A percentile compares a stretch with the other conserved stretches of the same genome.
These are phyloP conservation scores for Calocybe cyanea DNA, from an alignment of 768 basidiomycete genomes.

Conservation along the genomic window DNA sequence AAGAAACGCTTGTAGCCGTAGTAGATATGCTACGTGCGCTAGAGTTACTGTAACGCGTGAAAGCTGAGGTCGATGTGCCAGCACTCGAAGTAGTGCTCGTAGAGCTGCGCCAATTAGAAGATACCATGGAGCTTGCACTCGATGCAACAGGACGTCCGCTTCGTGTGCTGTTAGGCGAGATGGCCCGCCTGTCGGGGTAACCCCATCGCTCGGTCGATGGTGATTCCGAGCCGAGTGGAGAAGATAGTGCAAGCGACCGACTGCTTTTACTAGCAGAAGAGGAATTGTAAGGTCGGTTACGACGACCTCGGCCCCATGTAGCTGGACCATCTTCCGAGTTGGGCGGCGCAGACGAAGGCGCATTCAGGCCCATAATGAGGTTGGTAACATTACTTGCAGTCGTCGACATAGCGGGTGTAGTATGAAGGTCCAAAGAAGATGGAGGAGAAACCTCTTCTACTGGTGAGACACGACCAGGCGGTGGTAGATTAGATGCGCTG, in stretches of 20 bases:
- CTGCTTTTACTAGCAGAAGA: conserved; percentile 16
- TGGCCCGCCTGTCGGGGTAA: conserved; percentile 30
- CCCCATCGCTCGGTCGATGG: conserved; percentile 27
- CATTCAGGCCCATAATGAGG: conserved; percentile 68
- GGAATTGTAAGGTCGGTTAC: conserved; percentile 14
- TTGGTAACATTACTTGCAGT: conserved; percentile 78
- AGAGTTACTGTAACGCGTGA: conserved; percentile 77
- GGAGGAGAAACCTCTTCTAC: conserved; percentile 35
- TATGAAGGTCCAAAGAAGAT: conserved; percentile 23
- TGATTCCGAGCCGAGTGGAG: conserved; percentile 25
- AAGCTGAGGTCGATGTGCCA: conserved; percentile 64
- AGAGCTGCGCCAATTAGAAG: conserved; percentile 77
- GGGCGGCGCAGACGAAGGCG: conserved; percentile 31
- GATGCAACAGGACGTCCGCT: conserved; percentile 50
- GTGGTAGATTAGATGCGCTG: conserved; percentile 31
- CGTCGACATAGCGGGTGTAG: conserved; percentile 44
- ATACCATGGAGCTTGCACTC: conserved; percentile 58
- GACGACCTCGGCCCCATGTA: conserved; percentile 49
- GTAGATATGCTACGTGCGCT: conserved; percentile 74
- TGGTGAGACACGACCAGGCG: conserved; percentile 34
- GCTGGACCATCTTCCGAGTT: conserved; percentile 35
- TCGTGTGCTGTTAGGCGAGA: conserved; percentile 60
- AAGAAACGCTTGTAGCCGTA: conserved; percentile 75
- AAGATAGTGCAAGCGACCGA: conserved; percentile 12
- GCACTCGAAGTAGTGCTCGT: conserved; percentile 68